Evolutionary conservation across 169 alveolate genomes (phyloP).

Genomic region (Eimeria zaria): DNA sequence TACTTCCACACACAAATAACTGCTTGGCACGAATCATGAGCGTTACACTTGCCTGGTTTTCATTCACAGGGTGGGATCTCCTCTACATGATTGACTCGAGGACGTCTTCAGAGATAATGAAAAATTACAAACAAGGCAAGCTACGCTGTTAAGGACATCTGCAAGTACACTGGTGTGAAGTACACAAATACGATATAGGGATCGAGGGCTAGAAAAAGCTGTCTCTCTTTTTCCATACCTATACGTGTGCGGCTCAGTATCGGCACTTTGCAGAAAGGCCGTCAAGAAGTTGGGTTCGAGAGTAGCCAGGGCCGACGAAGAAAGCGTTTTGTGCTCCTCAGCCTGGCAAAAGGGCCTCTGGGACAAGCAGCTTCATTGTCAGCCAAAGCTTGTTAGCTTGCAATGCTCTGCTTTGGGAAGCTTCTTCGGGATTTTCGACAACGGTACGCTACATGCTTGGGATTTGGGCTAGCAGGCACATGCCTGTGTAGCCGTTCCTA

Average conservation of each 20-base stretch:
- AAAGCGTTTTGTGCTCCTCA: slow-evolving; percentile 37
- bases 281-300: slow-evolving; percentile 22
- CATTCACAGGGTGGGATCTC: slow-evolving; percentile 54
- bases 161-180: not conserved
- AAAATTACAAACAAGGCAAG: slow-evolving; percentile 13
- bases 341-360: slow-evolving; percentile 9
- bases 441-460: slow-evolving; percentile 6
- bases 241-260: slow-evolving; percentile 1
- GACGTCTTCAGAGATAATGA: not conserved
- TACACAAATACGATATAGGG: not conserved
- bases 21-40: not conserved
- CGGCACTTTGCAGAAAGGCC: not conserved
- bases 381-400: slow-evolving; percentile 1
- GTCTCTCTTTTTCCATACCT: not conserved
- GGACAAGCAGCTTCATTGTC: not conserved
- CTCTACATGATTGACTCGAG: slow-evolving; percentile 51
- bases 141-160: not conserved
- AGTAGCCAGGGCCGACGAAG: slow-evolving; percentile 18
- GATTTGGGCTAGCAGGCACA: not conserved
- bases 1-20: not conserved
- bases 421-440: slow-evolving; percentile 24
- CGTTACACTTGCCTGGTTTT: not conserved
- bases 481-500: not conserved
- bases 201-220: not conserved
- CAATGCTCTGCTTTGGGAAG: slow-evolving; percentile 41